Percentiles rank a stretch among this genome's conserved stretches.
Conservation (phyloP, 768 basidiomycete species). For the Suillus alpinus region DNA sequence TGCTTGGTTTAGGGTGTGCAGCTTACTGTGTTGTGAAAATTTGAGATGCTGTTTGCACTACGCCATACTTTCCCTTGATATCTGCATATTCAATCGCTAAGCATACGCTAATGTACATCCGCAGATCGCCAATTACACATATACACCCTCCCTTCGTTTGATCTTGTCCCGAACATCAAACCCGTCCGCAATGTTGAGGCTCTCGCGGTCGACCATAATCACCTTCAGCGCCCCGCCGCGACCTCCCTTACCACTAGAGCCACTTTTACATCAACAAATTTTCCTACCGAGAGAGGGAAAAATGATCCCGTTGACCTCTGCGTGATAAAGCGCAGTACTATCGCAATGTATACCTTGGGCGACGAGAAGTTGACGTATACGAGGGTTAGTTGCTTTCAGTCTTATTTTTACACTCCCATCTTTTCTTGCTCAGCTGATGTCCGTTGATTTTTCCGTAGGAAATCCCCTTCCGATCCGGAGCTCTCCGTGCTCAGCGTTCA, state of each 20-base stretch:
- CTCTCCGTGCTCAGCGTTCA: conserved; percentile 56
- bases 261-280: not conserved
- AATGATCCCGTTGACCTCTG: conserved; percentile 65
- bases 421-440: not conserved
- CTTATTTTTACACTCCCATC: not conserved
- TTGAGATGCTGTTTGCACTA: not conserved
- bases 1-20: not conserved
- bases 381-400: conserved; percentile 42
- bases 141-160: conserved; percentile 77
- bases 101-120: conserved; percentile 3
- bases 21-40: not conserved
- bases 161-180: conserved; percentile 63
- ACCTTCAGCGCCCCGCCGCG: conserved; percentile 51
- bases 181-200: conserved; percentile 79
- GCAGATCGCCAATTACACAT: conserved; percentile 69
- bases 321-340: conserved; percentile 63
- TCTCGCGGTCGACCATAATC: conserved; percentile 80
- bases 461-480: conserved; percentile 62
- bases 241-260: conserved; percentile 36
- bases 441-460: conserved; percentile 43
- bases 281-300: conserved; percentile 10
- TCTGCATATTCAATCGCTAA: not conserved
- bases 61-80: not conserved
- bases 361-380: conserved; percentile 61
- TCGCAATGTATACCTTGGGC: conserved; percentile 59